These are phyloP conservation scores for Camellia sinensis DNA, from an alignment of 148 eudicot genomes.

Conservation along the genomic window DNA sequence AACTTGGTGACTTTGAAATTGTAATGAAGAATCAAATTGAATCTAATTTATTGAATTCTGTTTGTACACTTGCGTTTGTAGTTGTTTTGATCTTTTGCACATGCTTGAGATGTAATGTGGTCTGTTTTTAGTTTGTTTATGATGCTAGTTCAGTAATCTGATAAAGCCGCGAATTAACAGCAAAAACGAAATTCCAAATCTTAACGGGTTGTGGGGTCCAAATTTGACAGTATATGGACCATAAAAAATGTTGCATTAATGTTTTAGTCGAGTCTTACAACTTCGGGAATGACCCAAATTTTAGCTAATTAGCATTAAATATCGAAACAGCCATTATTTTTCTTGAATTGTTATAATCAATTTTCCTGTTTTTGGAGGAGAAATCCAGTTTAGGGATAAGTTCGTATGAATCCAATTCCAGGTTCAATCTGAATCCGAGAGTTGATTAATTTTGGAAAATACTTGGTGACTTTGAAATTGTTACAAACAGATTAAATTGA, in stretches of 20 bases:
- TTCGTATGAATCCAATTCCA: not conserved
- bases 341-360: not conserved
- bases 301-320: not conserved
- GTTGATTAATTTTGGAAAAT: not conserved
- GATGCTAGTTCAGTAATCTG: not conserved
- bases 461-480: not conserved
- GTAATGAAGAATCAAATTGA: not conserved
- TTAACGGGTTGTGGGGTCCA: not conserved
- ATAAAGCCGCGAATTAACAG: not conserved
- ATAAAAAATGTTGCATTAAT: not conserved
- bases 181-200: not conserved
- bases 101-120: not conserved
- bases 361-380: not conserved
- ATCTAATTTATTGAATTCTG: not conserved
- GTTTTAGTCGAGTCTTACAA: not conserved
- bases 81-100: not conserved
- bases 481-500: not conserved
- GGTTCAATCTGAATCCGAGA: not conserved
- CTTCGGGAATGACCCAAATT: not conserved
- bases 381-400: not conserved
- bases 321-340: not conserved
- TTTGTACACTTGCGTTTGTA: too few species aligned
- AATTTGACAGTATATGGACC: not conserved
- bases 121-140: constrained; percentile 4
- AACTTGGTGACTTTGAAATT: not conserved